These are phyloP conservation scores for Yamadazyma trypodendri DNA, from an alignment of 1,139 yeast genomes.

Conservation along the genomic window DNA sequence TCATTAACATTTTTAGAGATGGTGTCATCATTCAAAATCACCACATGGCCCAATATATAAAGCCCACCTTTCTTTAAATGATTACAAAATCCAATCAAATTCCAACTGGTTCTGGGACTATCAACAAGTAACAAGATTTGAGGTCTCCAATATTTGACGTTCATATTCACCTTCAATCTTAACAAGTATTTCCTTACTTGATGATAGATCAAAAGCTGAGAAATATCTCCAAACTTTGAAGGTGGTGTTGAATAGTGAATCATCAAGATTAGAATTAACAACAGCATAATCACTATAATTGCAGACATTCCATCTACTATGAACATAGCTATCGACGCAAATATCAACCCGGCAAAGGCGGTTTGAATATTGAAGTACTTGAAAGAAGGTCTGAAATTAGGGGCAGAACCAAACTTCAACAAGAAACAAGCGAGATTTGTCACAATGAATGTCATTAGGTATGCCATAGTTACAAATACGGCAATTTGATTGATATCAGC, in stretches of 20 bases:
- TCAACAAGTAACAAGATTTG: slow-evolving; percentile 85
- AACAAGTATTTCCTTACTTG: slow-evolving; percentile 90
- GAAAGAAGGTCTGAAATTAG: slow-evolving; percentile 94
- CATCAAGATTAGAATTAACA: slow-evolving; percentile 63
- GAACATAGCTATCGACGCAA: slow-evolving; percentile 82
- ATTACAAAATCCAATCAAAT: slow-evolving; percentile 88
- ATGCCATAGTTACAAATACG: slow-evolving; percentile 94
- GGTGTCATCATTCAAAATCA: slow-evolving; percentile 53
- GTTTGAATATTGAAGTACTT: slow-evolving; percentile 80
- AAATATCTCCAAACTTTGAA: slow-evolving; percentile 95
- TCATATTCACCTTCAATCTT: slow-evolving; percentile 76
- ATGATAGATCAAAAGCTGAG: slow-evolving; percentile 89
- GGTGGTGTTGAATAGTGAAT: slow-evolving; percentile 94
- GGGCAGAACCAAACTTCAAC: slow-evolving; percentile 86
- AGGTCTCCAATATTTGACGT: slow-evolving; percentile 97
- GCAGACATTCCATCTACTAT: slow-evolving; percentile 93
- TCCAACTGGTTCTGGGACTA: slow-evolving; percentile 90
- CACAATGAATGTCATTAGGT: slow-evolving; percentile 90
- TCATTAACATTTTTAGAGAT: slow-evolving; percentile 14
- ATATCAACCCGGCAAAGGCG: slow-evolving; percentile 70
- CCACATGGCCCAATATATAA: slow-evolving; percentile 89
- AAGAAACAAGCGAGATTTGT: slow-evolving; percentile 91
- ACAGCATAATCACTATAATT: slow-evolving; percentile 63
- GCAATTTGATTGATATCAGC: slow-evolving; percentile 94
- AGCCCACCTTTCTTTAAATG: slow-evolving; percentile 93